A percentile compares a stretch with the other conserved stretches of the same genome.
phyloP scores from a whole-genome alignment of 495 filamentous ascomycete genomes.

The Hypoxylon subgilvum region DNA sequence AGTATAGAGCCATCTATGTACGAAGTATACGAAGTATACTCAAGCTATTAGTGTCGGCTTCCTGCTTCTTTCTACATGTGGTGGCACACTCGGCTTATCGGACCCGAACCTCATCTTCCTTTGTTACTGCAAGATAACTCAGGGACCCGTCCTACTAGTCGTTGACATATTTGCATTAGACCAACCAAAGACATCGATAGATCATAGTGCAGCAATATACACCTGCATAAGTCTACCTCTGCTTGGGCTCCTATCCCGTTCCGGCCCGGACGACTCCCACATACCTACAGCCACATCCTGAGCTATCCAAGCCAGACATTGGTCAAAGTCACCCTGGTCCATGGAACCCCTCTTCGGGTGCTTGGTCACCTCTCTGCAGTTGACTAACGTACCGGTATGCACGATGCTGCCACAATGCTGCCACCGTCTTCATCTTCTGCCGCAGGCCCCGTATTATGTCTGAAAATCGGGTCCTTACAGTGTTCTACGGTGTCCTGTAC shows the following conservation, averaged over 20 bases:
- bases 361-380: slow-evolving; percentile 13
- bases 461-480: not conserved
- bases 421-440: slow-evolving; percentile 9
- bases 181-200: slow-evolving; percentile 14
- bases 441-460: not conserved
- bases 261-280: slow-evolving; percentile 21
- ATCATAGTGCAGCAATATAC: slow-evolving; percentile 14
- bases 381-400: slow-evolving; percentile 18
- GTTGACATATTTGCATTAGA: slow-evolving; percentile 4
- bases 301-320: slow-evolving; percentile 26
- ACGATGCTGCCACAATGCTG: slow-evolving; percentile 10
- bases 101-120: slow-evolving; percentile 33
- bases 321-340: slow-evolving; percentile 17
- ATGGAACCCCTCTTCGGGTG: slow-evolving; percentile 31
- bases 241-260: slow-evolving; percentile 16
- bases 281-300: slow-evolving; percentile 7
- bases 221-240: slow-evolving; percentile 30
- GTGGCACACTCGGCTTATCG: slow-evolving; percentile 27
- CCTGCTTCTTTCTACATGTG: slow-evolving; percentile 15
- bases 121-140: slow-evolving; percentile 35
- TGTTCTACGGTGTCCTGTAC: not conserved
- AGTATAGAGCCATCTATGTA: too few species aligned
- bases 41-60: slow-evolving; percentile 17
- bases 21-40: too few species aligned
- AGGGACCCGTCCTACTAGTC: slow-evolving; percentile 30